Conservation (phyloP, 257 asterid species). For the Solanum virginianum region DNA sequence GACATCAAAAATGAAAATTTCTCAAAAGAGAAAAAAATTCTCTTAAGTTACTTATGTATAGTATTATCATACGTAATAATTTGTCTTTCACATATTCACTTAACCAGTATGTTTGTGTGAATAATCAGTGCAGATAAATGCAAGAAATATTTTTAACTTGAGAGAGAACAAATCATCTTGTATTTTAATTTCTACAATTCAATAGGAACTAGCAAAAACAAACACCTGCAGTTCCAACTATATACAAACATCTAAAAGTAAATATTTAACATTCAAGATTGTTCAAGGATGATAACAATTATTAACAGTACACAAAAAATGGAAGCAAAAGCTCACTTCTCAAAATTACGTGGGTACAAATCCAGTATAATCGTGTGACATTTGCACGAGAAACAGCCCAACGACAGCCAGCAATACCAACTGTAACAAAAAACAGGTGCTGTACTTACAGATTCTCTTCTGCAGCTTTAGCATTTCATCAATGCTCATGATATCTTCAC, state of each 20-base stretch:
- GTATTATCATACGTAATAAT: too few species aligned
- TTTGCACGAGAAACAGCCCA: constrained; percentile 18
- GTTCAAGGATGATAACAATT: too few species aligned
- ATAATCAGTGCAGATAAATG: background rate
- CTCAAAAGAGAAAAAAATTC: too few species aligned
- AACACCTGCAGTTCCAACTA: background rate
- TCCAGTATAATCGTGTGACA: constrained; percentile 16
- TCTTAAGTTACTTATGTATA: too few species aligned
- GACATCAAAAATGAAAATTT: too few species aligned
- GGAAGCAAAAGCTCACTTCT: background rate
- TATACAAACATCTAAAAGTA: background rate
- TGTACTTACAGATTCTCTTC: constrained; percentile 34
- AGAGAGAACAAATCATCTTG: background rate
- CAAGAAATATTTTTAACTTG: background rate
- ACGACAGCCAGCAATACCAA: constrained; percentile 25
- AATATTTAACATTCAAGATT: background rate
- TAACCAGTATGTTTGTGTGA: too few species aligned
- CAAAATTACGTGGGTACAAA: constrained; percentile 58
- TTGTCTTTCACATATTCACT: too few species aligned
- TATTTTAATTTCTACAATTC: background rate
- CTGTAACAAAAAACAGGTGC: constrained; percentile 36
- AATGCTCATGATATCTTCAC: constrained; percentile 21
- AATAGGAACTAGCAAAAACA: background rate
- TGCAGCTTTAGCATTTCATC: constrained; percentile 33
- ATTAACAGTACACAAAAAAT: background rate